Percentiles rank a stretch among this genome's conserved stretches.
Conservation (phyloP, 2,329 filamentous ascomycete genomes). For the Aspergillus novofumigatus region DNA sequence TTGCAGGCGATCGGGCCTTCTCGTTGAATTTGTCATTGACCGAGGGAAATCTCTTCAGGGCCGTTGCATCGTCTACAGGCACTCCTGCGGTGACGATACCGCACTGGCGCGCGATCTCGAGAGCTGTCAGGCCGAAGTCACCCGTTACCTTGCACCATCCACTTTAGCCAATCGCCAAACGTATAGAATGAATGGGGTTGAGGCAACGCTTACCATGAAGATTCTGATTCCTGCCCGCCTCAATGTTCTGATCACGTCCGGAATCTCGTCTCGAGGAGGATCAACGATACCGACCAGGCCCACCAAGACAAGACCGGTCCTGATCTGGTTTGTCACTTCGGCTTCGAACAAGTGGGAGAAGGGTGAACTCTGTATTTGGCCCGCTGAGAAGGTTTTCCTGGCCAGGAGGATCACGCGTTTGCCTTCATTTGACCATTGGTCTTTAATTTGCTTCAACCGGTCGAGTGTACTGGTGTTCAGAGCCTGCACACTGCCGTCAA, state of each 20-base stretch:
- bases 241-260: constrained; percentile 57
- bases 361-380: constrained; percentile 36
- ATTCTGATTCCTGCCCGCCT: constrained; percentile 69
- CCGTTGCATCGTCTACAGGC: constrained; percentile 51
- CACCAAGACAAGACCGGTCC: constrained; percentile 48
- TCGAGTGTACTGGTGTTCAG: constrained; percentile 46
- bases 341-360: constrained; percentile 53
- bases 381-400: constrained; percentile 51
- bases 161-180: neutral
- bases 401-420: constrained; percentile 65
- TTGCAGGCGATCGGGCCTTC: constrained; percentile 37
- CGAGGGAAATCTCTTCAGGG: constrained; percentile 41
- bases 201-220: constrained; percentile 58
- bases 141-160: constrained; percentile 56
- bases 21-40: constrained; percentile 2
- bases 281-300: constrained; percentile 59
- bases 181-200: constrained; percentile 1
- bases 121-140: constrained; percentile 70
- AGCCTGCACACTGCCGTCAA: constrained; percentile 50
- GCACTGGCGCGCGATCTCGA: constrained; percentile 67
- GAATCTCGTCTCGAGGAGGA: constrained; percentile 57
- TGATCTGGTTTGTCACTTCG: constrained; percentile 53
- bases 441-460: constrained; percentile 57
- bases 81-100: constrained; percentile 57
- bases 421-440: constrained; percentile 64